Conservation (phyloP, 495 filamentous ascomycete species). For the Podospora tetraspora region DNA sequence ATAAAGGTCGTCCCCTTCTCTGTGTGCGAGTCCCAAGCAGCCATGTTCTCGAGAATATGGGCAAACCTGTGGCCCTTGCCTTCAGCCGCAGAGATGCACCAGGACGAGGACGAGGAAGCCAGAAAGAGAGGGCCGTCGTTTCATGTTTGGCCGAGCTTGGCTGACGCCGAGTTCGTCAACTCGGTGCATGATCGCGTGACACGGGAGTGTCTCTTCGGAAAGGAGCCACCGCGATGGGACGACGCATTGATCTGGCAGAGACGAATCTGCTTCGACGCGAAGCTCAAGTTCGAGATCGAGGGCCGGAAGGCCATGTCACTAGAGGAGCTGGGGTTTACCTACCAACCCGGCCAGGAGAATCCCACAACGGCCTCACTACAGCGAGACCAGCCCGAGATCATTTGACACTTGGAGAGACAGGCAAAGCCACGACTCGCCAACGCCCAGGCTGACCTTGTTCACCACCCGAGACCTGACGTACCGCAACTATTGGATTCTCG, state of each 20-base stretch:
- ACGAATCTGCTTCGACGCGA: slow-evolving; percentile 38
- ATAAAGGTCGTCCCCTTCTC: slow-evolving; percentile 83
- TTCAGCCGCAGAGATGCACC: slow-evolving; percentile 52
- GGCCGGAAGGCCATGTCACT: slow-evolving; percentile 39
- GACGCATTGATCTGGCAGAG: slow-evolving; percentile 58
- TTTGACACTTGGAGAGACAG: not conserved
- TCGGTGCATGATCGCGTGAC: slow-evolving; percentile 56
- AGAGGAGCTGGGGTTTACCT: slow-evolving; percentile 40
- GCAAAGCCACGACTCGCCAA: not conserved
- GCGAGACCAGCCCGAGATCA: not conserved
- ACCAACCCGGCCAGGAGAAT: slow-evolving; percentile 20
- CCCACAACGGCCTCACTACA: not conserved
- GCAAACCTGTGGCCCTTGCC: slow-evolving; percentile 63
- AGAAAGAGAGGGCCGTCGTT: slow-evolving; percentile 35
- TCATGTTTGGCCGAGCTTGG: slow-evolving; percentile 58
- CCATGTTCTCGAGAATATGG: slow-evolving; percentile 71
- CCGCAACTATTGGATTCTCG: not conserved
- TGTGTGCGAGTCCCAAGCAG: slow-evolving; percentile 69
- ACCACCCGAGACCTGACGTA: not conserved
- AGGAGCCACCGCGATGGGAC: slow-evolving; percentile 62
- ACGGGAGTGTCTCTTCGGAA: slow-evolving; percentile 37
- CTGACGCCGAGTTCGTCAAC: slow-evolving; percentile 76
- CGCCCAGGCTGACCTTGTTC: not conserved
- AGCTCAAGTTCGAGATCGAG: slow-evolving; percentile 40
- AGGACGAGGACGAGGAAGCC: slow-evolving; percentile 46